phyloP scores from a whole-genome alignment of 2,329 filamentous ascomycete species.

The Hortaea werneckii region DNA sequence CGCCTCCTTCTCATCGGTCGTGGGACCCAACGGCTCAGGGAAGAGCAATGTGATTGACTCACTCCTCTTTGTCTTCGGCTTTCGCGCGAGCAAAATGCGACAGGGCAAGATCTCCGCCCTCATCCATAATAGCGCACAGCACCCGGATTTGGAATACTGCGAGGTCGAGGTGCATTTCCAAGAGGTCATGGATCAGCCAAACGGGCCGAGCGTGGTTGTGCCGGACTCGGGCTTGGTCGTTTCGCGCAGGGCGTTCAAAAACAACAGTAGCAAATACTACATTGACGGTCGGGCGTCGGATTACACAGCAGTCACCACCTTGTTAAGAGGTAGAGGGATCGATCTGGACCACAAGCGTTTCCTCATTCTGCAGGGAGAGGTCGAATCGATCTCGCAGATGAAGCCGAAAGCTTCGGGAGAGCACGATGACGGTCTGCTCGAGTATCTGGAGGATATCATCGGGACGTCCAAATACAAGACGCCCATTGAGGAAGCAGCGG shows the following conservation, averaged over 20 bases:
- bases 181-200: conserved; percentile 81
- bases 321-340: conserved; percentile 79
- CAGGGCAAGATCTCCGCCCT: conserved; percentile 96
- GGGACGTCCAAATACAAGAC: conserved; percentile 97
- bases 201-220: conserved; percentile 63
- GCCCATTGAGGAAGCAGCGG: conserved; percentile 86
- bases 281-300: conserved; percentile 84
- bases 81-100: conserved; percentile 97
- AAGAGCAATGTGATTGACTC: conserved; percentile 99
- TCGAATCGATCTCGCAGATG: conserved; percentile 98
- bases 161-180: conserved; percentile 96
- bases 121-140: conserved; percentile 89
- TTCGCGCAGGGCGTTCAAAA: conserved; percentile 89
- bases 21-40: conserved; percentile 93
- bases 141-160: conserved; percentile 77
- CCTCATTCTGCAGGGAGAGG: conserved; percentile 91
- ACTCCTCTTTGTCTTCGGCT: conserved; percentile 95
- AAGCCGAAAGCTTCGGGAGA: conserved; percentile 92
- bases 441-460: conserved; percentile 97
- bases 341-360: conserved; percentile 98
- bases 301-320: conserved; percentile 80
- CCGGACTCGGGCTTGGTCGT: conserved; percentile 78
- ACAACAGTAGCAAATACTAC: conserved; percentile 97
- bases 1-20: conserved; percentile 91
- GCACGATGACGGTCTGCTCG: conserved; percentile 88